A percentile compares a stretch with the other conserved stretches of the same genome.
Evolutionary conservation across 139 green algal genomes (phyloP).

Genomic region (Micractinium sp.): DNA sequence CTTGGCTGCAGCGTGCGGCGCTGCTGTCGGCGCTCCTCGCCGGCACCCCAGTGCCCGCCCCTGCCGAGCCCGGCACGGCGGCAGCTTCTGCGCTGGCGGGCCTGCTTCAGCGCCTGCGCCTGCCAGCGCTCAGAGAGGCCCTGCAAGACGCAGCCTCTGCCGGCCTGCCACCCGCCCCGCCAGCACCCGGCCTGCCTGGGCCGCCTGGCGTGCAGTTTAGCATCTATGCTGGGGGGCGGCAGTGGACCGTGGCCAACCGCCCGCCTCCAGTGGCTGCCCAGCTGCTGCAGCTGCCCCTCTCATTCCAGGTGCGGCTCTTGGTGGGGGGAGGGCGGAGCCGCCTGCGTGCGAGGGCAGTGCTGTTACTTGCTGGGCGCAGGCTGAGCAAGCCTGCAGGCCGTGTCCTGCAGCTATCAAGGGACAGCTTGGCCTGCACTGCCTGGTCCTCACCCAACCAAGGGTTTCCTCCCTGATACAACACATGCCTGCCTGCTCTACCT

Average conservation of each 20-base stretch:
- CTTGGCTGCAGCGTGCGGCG: neutral
- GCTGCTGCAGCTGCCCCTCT: constrained; percentile 19
- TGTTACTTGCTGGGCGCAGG: neutral
- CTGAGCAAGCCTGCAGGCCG: neutral
- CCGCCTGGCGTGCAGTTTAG: constrained; percentile 6
- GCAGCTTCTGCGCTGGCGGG: neutral
- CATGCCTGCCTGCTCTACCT: neutral
- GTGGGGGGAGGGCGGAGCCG: neutral
- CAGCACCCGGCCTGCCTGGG: neutral
- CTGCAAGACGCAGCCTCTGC: neutral
- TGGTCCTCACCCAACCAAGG: neutral
- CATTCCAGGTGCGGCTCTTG: neutral
- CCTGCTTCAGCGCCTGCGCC: neutral
- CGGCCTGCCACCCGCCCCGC: neutral
- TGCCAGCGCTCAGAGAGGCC: neutral
- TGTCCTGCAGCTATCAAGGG: neutral
- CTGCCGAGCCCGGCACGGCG: neutral
- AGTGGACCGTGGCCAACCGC: neutral
- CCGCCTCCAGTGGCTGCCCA: neutral
- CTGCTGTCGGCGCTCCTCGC: constrained; percentile 1
- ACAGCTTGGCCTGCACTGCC: neutral
- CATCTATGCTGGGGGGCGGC: neutral
- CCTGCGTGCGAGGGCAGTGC: neutral
- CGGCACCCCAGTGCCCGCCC: neutral
- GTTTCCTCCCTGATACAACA: neutral